Evolutionary conservation across 1,284 basidiomycete species (phyloP), one percentile per base, ranked within the genome.

Genomic region (Ceratobasidium sp.): DNA sequence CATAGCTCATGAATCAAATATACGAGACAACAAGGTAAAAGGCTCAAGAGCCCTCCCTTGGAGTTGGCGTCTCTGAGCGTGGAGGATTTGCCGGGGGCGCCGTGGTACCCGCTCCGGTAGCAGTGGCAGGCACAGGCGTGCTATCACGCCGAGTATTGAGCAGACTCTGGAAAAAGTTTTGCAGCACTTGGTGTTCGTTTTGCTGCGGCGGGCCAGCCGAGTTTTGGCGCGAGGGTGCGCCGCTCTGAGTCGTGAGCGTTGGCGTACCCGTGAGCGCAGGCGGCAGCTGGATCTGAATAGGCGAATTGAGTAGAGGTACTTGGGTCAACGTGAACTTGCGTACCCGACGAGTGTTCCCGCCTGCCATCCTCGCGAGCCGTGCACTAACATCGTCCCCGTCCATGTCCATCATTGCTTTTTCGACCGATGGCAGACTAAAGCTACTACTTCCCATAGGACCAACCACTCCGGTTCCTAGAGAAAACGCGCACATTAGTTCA

Each of bases 391-490:
- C 82, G 1, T 86, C 86, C 46, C 87, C 86, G 78, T 96, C 94
- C 92, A 96, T 94, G 76, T 95, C 93, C 31, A 86, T 88, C 76
- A 97, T 86, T 1, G 92, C 94, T 74, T 89, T 89, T 81, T 95
- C 94, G 48, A 97, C 95, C 74, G 87, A 91, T 0, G 95, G 95
- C 61, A 97, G 84, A 78, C 82, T 92, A 83, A 96, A 91, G 75
- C 90, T 92, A 80, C 87, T 92, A 79, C 89, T 91, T 71, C 92
- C 92, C 83, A 98, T 88, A 0, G 95, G 95, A 0, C 95, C 95
- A 8, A 98, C 95, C 64, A 96, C 89, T 54, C 84, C 84, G 2
- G 78, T 77, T 58, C 76, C 74, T 51, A 29, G 69, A 31, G 68
- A 69, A 39, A 48, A 90, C 90, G 64, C 74, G 74, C 39, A 27